These are phyloP conservation scores for Mycena galericulata DNA, from an alignment of 768 basidiomycete species.

Conservation along the genomic window DNA sequence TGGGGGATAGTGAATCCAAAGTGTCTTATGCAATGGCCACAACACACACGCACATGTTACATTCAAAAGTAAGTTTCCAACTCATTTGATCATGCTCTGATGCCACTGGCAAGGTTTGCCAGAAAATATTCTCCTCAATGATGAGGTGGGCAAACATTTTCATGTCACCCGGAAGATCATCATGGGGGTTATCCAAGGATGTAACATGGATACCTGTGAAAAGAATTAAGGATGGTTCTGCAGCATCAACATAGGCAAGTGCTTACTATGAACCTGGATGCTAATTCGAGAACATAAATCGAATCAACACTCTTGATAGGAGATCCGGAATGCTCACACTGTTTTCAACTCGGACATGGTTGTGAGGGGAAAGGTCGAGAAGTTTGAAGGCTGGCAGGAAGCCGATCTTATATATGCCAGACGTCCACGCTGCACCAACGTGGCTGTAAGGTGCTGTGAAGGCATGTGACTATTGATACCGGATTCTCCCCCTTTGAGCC, in stretches of 20 bases:
- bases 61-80: constrained; percentile 1
- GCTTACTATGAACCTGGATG: constrained; percentile 1
- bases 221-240: not conserved
- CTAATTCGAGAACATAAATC: not conserved
- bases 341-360: too few species aligned
- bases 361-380: too few species aligned
- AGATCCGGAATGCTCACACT: too few species aligned
- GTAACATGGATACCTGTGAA: not conserved
- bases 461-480: too few species aligned
- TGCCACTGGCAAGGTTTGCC: not conserved
- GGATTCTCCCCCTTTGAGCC: too few species aligned
- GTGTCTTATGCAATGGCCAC: not conserved
- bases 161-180: too few species aligned
- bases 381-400: not conserved
- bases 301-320: not conserved
- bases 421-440: not conserved
- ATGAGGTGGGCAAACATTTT: too few species aligned
- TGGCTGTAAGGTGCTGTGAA: too few species aligned
- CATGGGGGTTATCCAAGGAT: not conserved
- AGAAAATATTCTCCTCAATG: not conserved
- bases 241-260: not conserved
- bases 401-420: constrained; percentile 3
- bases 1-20: not conserved
- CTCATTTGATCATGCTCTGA: not conserved
- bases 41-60: constrained; percentile 1